Conservation (phyloP, 2,329 filamentous ascomycete genomes). For the Colletotrichum shisoi region DNA sequence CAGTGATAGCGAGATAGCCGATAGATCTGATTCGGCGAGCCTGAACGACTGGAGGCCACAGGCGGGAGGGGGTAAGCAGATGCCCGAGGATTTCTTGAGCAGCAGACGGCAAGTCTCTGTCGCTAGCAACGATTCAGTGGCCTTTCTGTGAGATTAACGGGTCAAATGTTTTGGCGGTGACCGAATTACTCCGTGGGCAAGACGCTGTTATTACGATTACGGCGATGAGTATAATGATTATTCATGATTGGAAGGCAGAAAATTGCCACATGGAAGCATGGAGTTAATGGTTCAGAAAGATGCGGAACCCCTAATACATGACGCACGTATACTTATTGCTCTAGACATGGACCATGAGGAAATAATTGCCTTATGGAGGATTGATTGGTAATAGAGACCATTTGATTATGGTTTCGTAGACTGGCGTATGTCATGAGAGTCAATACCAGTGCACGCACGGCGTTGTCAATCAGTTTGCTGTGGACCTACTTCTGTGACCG, state of each 20-base stretch:
- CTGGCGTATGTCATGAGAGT: background rate
- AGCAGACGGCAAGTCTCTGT: conserved; percentile 56
- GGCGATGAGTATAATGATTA: background rate
- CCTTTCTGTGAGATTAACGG: conserved; percentile 44
- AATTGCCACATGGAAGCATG: background rate
- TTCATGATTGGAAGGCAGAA: background rate
- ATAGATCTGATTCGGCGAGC: background rate
- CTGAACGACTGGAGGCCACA: conserved; percentile 46
- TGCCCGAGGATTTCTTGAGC: conserved; percentile 64
- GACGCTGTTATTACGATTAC: background rate
- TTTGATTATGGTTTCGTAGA: background rate
- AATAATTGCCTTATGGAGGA: background rate
- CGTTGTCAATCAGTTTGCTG: background rate
- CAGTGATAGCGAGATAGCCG: conserved; percentile 5
- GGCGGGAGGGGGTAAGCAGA: conserved; percentile 56
- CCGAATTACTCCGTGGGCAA: background rate
- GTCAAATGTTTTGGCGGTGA: too few relatives aligned
- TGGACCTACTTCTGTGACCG: too few relatives aligned
- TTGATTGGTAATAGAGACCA: background rate
- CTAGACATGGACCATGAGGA: background rate
- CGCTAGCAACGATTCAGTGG: conserved; percentile 50
- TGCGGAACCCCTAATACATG: conserved; percentile 23
- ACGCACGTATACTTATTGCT: conserved; percentile 24
- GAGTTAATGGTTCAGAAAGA: background rate
- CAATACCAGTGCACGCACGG: conserved; percentile 13